Evolutionary conservation across 2,329 filamentous ascomycete genomes (phyloP), one percentile per base, ranked within the genome.

Genomic region (Diaporthe eres): DNA sequence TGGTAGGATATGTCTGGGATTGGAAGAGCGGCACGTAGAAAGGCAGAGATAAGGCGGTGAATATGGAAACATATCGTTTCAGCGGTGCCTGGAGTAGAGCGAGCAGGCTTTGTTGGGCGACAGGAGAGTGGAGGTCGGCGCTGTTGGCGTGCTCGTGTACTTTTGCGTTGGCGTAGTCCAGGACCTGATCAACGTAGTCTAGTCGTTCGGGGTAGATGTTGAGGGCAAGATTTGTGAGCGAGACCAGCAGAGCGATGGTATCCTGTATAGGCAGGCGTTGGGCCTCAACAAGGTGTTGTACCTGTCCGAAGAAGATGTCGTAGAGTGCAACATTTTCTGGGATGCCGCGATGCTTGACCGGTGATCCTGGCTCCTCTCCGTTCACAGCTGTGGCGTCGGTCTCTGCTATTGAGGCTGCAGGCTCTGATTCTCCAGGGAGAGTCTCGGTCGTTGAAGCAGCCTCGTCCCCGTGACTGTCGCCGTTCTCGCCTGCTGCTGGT

Each of bases 301-400:
- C 97, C 84, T 98, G 97, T 71, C 95, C 93, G 82, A 98, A 98
- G 88, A 98, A 99, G 76, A 98, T 95, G 85, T 98, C 96, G 84
- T 98, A 98, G 34, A 99, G 90, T 85, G 95, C 96, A 75, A 98
- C 92, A 80, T 95, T 93, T 71, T 92, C 90, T 0, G 93, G 93
- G 78, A 95, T 94, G 28, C 91, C 87, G 80, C 85, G 84, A 67
- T 84, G 82, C 74, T 84, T 83, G 76, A 85, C 84, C 8, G 82
- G 77, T 9, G 80, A 74, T 28, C 81, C 79, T 15, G 80, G 49
- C 17, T 77, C 77, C 3, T 85, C 84, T 37, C 86, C 87, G 70
- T 91, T 88, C 55, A 86, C 86, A 1, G 86, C 86, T 0, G 88
- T 87, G 2, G 83, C 80, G 55, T 90, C 87, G 0, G 87, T 87